These are phyloP conservation scores for Vaccinium vitisidaea DNA, from an alignment of 148 eudicot genomes.

Conservation along the genomic window DNA sequence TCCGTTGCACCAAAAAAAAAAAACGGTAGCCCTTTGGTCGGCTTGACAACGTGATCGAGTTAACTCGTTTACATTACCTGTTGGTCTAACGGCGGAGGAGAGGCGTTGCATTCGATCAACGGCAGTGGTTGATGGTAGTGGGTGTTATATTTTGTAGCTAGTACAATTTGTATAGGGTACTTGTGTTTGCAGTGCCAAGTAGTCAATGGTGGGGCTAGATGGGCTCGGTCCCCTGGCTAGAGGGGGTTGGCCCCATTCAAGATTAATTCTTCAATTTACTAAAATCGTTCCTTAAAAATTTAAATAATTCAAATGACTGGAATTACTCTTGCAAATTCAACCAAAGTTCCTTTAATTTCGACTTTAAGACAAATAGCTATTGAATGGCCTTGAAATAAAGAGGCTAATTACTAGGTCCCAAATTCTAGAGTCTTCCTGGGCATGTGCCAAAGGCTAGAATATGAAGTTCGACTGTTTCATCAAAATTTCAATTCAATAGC, in stretches of 20 bases:
- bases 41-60: background rate
- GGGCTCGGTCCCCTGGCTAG: too few species aligned
- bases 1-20: too few species aligned
- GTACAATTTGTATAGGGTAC: background rate
- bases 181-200: background rate
- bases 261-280: too few species aligned
- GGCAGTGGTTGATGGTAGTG: background rate
- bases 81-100: too few species aligned
- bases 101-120: background rate
- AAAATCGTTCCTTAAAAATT: too few species aligned
- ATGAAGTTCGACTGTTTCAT: background rate
- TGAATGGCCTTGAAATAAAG: background rate
- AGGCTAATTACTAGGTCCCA: background rate
- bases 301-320: too few species aligned
- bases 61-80: background rate
- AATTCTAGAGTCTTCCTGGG: background rate
- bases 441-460: background rate
- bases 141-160: background rate
- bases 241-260: too few species aligned
- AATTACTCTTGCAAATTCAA: too few species aligned
- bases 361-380: background rate
- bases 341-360: too few species aligned
- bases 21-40: too few species aligned
- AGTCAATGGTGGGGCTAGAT: background rate
- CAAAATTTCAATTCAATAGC: background rate